Percentiles rank a stretch among this genome's conserved stretches.
phyloP scores from a whole-genome alignment of 257 asterid species.

The Handroanthus guayacan region DNA sequence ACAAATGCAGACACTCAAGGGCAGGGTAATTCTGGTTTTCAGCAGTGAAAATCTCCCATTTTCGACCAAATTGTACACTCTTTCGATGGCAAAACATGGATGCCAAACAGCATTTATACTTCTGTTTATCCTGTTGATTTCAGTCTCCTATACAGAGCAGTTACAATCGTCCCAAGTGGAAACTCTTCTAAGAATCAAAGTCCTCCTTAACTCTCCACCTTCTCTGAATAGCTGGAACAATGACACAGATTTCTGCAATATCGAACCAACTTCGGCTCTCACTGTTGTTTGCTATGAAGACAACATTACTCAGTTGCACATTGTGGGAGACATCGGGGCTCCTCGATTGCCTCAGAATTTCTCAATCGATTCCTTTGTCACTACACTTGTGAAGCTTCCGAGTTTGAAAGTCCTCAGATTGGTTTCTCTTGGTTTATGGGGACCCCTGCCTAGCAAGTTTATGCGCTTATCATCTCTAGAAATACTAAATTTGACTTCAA shows the following conservation, averaged over 20 bases:
- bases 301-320: constrained; percentile 83
- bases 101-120: constrained; percentile 28
- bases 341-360: constrained; percentile 61
- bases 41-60: constrained; percentile 6
- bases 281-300: constrained; percentile 77
- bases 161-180: constrained; percentile 58
- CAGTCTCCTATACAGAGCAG: constrained; percentile 53
- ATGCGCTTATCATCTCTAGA: constrained; percentile 67
- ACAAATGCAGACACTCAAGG: constrained; percentile 27
- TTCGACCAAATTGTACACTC: constrained; percentile 10
- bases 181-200: constrained; percentile 58
- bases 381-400: constrained; percentile 60
- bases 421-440: constrained; percentile 90
- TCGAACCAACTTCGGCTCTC: constrained; percentile 55
- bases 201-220: constrained; percentile 60
- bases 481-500: constrained; percentile 81
- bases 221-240: constrained; percentile 49
- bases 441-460: constrained; percentile 59
- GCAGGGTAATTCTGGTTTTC: neutral
- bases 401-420: constrained; percentile 77
- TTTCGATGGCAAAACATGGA: constrained; percentile 45
- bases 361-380: constrained; percentile 68
- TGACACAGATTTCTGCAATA: constrained; percentile 67
- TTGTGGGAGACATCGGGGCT: constrained; percentile 53
- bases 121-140: constrained; percentile 43